A percentile compares a stretch with the other conserved stretches of the same genome.
Conservation (phyloP, 768 basidiomycete species). For the Sarcomyxa edulis region DNA sequence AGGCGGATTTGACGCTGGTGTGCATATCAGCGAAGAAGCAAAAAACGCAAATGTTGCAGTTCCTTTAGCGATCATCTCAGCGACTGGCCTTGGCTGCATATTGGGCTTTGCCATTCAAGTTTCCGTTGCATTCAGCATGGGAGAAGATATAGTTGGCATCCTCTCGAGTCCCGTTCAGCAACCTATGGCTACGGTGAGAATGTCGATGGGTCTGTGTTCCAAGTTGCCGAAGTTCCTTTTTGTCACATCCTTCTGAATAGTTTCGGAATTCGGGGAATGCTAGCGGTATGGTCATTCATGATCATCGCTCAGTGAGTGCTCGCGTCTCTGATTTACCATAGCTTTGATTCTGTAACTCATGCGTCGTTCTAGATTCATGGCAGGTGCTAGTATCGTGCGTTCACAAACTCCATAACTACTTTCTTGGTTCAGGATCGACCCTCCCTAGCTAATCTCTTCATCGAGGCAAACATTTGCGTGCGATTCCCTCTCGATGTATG, state of each 20-base stretch:
- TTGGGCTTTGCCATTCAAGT: conserved; percentile 41
- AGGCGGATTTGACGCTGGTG: conserved; percentile 33
- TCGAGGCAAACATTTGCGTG: conserved; percentile 53
- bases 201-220: no score
- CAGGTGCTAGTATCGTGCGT: conserved; percentile 55
- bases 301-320: conserved; percentile 20
- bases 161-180: conserved; percentile 30
- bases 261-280: conserved; percentile 34
- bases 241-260: conserved; percentile 34
- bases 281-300: conserved; percentile 31
- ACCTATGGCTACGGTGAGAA: conserved; percentile 47
- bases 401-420: not conserved
- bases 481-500: not conserved
- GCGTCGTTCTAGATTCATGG: conserved; percentile 47
- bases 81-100: conserved; percentile 37
- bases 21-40: conserved; percentile 51
- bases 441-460: conserved; percentile 30
- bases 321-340: not conserved
- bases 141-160: conserved; percentile 34
- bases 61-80: conserved; percentile 43
- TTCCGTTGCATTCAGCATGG: conserved; percentile 44
- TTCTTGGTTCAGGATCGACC: no score
- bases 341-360: conserved; percentile 1
- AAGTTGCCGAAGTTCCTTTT: no score
- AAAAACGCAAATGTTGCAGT: conserved; percentile 48